Percentiles rank a stretch among this genome's conserved stretches.
phyloP scores from a whole-genome alignment of 2,329 filamentous ascomycete species.

The Metarhizium anisopliae region DNA sequence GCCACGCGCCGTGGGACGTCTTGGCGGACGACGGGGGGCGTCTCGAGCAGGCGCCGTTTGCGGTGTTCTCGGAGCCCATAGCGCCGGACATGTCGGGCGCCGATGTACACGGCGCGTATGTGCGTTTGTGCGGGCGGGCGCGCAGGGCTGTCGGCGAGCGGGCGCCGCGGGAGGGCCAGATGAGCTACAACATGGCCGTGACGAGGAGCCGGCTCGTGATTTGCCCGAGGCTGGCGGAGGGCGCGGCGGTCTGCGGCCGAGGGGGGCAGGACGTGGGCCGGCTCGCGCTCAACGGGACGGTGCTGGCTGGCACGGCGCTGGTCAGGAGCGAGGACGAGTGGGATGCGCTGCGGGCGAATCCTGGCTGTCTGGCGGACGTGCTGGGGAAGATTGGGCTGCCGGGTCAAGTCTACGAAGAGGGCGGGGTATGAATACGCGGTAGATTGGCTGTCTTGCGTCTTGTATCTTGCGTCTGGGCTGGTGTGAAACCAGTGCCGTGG shows the following conservation, averaged over 20 bases:
- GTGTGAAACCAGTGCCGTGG: too few relatives aligned
- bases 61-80: conserved; percentile 32
- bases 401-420: not conserved
- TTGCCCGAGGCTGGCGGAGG: conserved; percentile 46
- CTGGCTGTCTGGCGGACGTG: conserved; percentile 7
- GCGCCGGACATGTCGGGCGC: conserved; percentile 21
- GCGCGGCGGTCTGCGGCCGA: conserved; percentile 22
- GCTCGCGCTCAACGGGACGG: conserved; percentile 49
- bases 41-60: conserved; percentile 29
- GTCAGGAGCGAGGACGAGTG: conserved; percentile 52
- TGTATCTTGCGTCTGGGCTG: too few relatives aligned
- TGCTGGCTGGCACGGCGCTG: conserved; percentile 55
- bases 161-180: conserved; percentile 16
- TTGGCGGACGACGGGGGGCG: conserved; percentile 32
- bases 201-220: conserved; percentile 44
- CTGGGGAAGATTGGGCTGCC: conserved; percentile 22
- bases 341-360: conserved; percentile 38
- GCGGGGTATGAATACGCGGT: not conserved
- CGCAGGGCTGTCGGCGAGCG: conserved; percentile 26
- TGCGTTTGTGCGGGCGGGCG: conserved; percentile 37
- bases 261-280: conserved; percentile 28
- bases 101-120: conserved; percentile 33
- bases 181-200: conserved; percentile 57
- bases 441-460: too few relatives aligned
- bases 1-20: conserved; percentile 33